Evolutionary conservation across 257 asterid genomes (phyloP), one percentile per base, ranked within the genome.

Genomic region (Cinchona pubescens): DNA sequence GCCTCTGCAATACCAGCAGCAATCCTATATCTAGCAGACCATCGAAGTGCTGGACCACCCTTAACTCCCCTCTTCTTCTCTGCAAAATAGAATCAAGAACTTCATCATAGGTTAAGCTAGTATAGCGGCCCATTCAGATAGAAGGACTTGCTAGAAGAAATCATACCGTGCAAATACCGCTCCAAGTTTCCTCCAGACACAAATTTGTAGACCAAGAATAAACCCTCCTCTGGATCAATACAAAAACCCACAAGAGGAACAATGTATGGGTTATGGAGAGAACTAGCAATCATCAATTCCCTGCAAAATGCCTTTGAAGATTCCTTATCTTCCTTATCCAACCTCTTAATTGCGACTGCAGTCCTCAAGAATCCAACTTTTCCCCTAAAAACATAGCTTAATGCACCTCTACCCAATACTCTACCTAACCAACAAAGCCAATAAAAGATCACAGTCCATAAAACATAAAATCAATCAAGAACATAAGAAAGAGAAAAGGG

Each of bases 141-240:
- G 29, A 66, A 63, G 55, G 0, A 53, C 23, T 13, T n/a, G n/a
- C n/a, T n/a, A n/a, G n/a, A n/a, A 35, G 4, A 71, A 76, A 65
- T 49, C 42, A n/a, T 56, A 83, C 85, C 82, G 79, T 91, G 97
- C 76, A 93, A 87, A 82, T 83, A 84, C 14, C 82, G 85, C 80
- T 93, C 98, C 74, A 93, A 86, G 90, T 91, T 91, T 76, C 98
- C 98, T 75, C 98, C 97, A 27, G 98, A 93, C 7, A 91, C 98
- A 77, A 85, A 91, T 67, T 88, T 90, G 90, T 93, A 91, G 78
- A 93, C 93, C 89, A 93, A 82, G 79, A 89, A 93, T 78, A 93
- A 82, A 43, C 98, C 98, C 67, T 84, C 91, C 73, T 93, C 95
- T 9, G 95, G 88, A 83, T 93, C 98, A 64, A 90, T 90, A 64